Base-by-base conservation (phyloP, 305 asterid genomes). In the Fraxinus paxiana region DNA sequence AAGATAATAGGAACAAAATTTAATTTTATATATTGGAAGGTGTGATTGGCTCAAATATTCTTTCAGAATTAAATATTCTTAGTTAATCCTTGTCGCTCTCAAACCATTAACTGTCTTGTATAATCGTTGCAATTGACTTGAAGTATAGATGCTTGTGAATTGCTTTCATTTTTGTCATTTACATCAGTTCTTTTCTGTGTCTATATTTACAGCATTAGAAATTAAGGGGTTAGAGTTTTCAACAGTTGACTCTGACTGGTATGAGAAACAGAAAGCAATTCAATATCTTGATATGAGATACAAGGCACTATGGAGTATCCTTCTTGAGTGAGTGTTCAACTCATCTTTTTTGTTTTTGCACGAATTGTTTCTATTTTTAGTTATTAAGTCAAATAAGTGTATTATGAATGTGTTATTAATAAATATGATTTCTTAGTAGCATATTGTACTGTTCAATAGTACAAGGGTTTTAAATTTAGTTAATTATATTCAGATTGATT, bases 201-300 rank as follows among this genome's bases (percentile, higher is more conserved):
- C 69, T 82, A 37, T 75, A 76, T 34, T 15, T 82, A 48, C 84
- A 74, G 84, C 79, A 33, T 82, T 89, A 92, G 97, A 88, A 48
- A 83, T 88, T 48, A 88, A 88, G 75, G 89, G 88, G 88, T 80
- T 96, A 87, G 83, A 79, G 80, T 92, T 94, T 84, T 80, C 90
- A 22, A 85, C 88, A 85, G 83, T 70, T 77, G 98, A 91, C 83
- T 77, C 87, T 61, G 56, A 82, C 87, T 94, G 97, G 96, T 84
- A 85, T 80, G 85, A 87, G 81, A 96, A 92, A 84, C 85, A 78
- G 79, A 94, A 92, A 85, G 97, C 92, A 71, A 92, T 96, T 85
- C 86, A 82, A 87, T 92, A 95, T 77, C 87, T 92, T 87, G 87
- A 94, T 87, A 80, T 65, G 86, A 89, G 87, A 90, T 96, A 96